phyloP scores from a whole-genome alignment of 2,329 filamentous ascomycete genomes.

The Davidsoniella neocaledoniae region DNA sequence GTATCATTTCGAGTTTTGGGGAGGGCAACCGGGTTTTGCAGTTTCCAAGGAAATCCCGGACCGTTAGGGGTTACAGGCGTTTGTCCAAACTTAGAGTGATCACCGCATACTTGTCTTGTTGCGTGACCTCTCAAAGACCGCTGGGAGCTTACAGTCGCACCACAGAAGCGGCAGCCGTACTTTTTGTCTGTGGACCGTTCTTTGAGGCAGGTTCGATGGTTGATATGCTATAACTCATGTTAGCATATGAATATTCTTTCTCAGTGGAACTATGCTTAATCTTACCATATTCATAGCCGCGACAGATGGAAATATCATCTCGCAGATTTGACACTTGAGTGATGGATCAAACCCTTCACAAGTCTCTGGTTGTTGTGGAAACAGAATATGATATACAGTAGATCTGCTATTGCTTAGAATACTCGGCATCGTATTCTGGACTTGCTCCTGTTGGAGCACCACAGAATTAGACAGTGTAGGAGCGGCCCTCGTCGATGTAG shows the following conservation, averaged over 20 bases:
- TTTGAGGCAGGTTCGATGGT: constrained; percentile 21
- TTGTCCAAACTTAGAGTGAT: constrained; percentile 16
- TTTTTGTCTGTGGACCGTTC: constrained; percentile 10
- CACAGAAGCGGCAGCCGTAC: constrained; percentile 26
- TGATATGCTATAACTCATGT: constrained; percentile 19
- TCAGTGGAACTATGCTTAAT: not conserved
- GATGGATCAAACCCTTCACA: not conserved
- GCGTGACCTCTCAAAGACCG: constrained; percentile 29
- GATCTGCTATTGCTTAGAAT: not conserved
- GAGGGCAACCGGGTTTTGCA: not conserved
- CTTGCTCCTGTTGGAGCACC: too few species aligned
- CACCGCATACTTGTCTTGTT: constrained; percentile 29
- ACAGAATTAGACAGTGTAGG: too few species aligned
- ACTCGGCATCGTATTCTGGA: too few species aligned
- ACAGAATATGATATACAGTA: not conserved
- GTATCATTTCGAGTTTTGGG: not conserved
- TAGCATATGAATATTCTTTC: not conserved
- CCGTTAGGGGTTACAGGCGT: not conserved
- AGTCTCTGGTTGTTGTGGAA: not conserved
- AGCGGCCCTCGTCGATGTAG: too few species aligned
- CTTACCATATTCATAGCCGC: constrained; percentile 13
- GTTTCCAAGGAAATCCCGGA: not conserved
- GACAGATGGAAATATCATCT: constrained; percentile 11
- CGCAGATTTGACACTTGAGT: constrained; percentile 13
- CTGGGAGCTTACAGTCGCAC: constrained; percentile 22